A percentile compares a stretch with the other conserved stretches of the same genome.
phyloP scores from a whole-genome alignment of 202 grass and related monocot species.

The Brachypodium distachyon region DNA sequence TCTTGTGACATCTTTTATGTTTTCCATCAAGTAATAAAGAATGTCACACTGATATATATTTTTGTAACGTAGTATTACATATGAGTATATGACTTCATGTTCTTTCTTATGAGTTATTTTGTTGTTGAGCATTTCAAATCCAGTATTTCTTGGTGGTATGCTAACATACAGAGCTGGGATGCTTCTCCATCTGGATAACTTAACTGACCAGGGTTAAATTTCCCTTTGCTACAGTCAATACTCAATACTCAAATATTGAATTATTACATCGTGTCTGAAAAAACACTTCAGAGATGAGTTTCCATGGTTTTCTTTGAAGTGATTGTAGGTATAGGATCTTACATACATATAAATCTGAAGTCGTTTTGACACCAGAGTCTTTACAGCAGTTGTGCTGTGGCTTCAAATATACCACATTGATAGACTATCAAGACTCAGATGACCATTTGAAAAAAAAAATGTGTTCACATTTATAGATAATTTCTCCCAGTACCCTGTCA shows the following conservation, averaged over 20 bases:
- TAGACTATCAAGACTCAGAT: not conserved
- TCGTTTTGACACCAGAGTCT: not conserved
- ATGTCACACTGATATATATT: not conserved
- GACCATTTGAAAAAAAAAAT: not conserved
- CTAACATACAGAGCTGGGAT: not conserved
- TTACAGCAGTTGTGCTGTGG: not conserved
- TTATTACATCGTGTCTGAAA: not conserved
- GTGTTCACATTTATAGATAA: not conserved
- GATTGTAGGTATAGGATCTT: not conserved
- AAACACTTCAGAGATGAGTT: not conserved
- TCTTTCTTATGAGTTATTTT: not conserved
- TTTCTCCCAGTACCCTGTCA: not conserved
- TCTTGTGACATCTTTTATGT: not conserved
- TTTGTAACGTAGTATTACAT: not conserved
- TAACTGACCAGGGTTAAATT: not conserved
- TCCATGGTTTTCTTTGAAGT: not conserved
- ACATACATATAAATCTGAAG: not conserved
- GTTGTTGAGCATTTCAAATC: not conserved
- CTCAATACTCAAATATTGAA: not conserved
- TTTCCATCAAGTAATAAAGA: not conserved
- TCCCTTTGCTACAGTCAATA: not conserved
- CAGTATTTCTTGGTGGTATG: conserved; percentile 3
- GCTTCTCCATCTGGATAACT: not conserved
- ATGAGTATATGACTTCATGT: not conserved
- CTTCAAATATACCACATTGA: not conserved